These are phyloP conservation scores for Candida quercuum DNA, from an alignment of 805 yeast species.

Conservation along the genomic window DNA sequence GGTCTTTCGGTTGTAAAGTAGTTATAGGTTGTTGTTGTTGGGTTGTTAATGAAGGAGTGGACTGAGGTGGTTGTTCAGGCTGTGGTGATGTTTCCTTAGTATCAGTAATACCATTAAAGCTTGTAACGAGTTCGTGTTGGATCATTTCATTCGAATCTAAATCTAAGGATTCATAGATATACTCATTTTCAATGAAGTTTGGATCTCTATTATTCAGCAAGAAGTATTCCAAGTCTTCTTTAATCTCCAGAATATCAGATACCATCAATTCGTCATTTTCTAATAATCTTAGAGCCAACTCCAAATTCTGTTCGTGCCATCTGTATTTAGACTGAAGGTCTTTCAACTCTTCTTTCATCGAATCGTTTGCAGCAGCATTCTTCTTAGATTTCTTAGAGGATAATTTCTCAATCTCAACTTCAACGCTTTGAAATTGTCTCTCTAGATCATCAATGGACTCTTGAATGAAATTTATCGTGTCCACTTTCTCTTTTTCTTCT, in stretches of 20 bases:
- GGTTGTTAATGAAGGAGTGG: conserved; percentile 1
- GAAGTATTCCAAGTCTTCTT: conserved; percentile 87
- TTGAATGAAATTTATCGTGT: conserved; percentile 63
- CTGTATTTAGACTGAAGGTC: conserved; percentile 65
- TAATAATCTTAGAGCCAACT: conserved; percentile 65
- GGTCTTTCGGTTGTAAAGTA: neutral
- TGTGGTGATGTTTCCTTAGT: conserved; percentile 5
- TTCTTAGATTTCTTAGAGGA: conserved; percentile 53
- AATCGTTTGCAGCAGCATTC: conserved; percentile 43
- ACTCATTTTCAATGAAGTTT: conserved; percentile 91
- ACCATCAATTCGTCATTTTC: conserved; percentile 79
- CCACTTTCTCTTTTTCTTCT: conserved; percentile 71
- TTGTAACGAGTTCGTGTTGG: conserved; percentile 42
- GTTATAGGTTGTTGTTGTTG: conserved; percentile 3
- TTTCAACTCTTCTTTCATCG: conserved; percentile 56
- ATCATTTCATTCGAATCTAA: conserved; percentile 52
- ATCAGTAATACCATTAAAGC: conserved; percentile 14
- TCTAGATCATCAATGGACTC: conserved; percentile 73
- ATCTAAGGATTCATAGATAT: conserved; percentile 81
- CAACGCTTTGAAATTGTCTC: conserved; percentile 71
- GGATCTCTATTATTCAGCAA: conserved; percentile 89
- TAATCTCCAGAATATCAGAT: conserved; percentile 65
- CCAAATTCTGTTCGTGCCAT: conserved; percentile 76
- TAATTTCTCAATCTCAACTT: conserved; percentile 60
- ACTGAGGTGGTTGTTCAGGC: conserved; percentile 1